Conservation (phyloP, 192 early-diverging fungal species). For the Lunasporangiospora selenospora region DNA sequence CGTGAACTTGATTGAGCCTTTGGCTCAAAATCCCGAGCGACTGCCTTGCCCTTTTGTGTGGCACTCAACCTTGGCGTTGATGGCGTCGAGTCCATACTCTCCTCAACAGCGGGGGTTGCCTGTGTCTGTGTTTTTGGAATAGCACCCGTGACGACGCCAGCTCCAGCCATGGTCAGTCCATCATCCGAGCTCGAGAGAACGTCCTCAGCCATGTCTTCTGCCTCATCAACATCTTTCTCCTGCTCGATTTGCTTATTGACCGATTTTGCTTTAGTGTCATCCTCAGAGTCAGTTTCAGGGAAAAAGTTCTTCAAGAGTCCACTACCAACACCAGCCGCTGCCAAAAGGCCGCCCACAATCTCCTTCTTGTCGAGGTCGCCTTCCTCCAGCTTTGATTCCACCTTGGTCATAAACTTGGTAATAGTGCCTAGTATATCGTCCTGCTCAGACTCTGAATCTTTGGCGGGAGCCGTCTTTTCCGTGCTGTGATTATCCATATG, state of each 20-base stretch:
- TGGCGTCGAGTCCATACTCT: not conserved
- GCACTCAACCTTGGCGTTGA: not conserved
- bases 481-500: not conserved
- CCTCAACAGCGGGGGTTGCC: not conserved
- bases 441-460: too few relatives aligned
- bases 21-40: not conserved
- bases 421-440: too few relatives aligned
- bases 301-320: too few relatives aligned
- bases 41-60: conserved; percentile 3
- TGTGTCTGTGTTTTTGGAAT: too few relatives aligned
- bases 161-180: conserved; percentile 7
- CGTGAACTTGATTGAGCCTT: too few relatives aligned
- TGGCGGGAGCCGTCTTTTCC: not conserved
- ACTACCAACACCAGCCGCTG: too few relatives aligned
- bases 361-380: not conserved
- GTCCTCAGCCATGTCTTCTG: not conserved
- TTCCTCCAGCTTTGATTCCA: too few relatives aligned
- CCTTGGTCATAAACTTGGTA: too few relatives aligned
- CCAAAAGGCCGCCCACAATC: not conserved
- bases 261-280: not conserved
- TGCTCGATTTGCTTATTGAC: not conserved
- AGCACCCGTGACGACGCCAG: conserved; percentile 6
- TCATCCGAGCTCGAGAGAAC: conserved; percentile 9
- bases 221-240: not conserved
- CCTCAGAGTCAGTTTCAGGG: conserved; percentile 7